phyloP scores from a whole-genome alignment of 2,329 filamentous ascomycete species.

The Ramularia collo-cygni region DNA sequence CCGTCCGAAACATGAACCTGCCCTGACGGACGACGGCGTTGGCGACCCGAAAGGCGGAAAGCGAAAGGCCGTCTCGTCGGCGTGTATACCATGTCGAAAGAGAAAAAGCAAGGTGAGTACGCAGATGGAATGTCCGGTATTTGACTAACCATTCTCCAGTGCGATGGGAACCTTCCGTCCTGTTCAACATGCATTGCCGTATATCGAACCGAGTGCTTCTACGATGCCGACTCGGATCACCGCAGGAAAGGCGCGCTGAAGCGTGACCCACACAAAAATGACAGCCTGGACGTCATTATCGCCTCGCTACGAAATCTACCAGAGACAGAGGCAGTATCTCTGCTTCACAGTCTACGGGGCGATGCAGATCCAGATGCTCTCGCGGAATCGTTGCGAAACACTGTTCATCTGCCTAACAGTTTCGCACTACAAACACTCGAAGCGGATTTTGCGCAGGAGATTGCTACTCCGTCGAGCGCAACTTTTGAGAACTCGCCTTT shows the following conservation, averaged over 20 bases:
- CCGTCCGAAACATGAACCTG: slow-evolving; percentile 28
- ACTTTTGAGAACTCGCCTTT: slow-evolving; percentile 8
- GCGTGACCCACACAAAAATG: slow-evolving; percentile 33
- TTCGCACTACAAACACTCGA: slow-evolving; percentile 28
- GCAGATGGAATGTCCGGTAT: not conserved
- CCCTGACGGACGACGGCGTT: slow-evolving; percentile 17
- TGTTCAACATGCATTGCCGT: slow-evolving; percentile 47
- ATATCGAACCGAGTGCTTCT: slow-evolving; percentile 45
- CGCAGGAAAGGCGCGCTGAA: slow-evolving; percentile 39
- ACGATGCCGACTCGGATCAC: slow-evolving; percentile 44
- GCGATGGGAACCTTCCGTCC: slow-evolving; percentile 42
- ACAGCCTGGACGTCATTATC: slow-evolving; percentile 36
- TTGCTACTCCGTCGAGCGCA: slow-evolving; percentile 16
- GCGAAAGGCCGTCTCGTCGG: slow-evolving; percentile 34
- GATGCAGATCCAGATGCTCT: slow-evolving; percentile 36
- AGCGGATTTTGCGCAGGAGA: slow-evolving; percentile 27
- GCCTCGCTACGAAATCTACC: slow-evolving; percentile 39
- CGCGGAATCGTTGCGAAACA: slow-evolving; percentile 35
- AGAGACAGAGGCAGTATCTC: slow-evolving; percentile 37
- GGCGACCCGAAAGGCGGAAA: slow-evolving; percentile 24
- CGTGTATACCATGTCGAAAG: slow-evolving; percentile 45
- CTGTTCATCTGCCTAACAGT: slow-evolving; percentile 31
- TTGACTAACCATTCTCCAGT: slow-evolving; percentile 30
- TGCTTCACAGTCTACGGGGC: slow-evolving; percentile 38
- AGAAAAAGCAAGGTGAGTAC: slow-evolving; percentile 43